Evolutionary conservation across 1,139 yeast genomes (phyloP).

Genomic region (Magnusiomyces tetraspermus): DNA sequence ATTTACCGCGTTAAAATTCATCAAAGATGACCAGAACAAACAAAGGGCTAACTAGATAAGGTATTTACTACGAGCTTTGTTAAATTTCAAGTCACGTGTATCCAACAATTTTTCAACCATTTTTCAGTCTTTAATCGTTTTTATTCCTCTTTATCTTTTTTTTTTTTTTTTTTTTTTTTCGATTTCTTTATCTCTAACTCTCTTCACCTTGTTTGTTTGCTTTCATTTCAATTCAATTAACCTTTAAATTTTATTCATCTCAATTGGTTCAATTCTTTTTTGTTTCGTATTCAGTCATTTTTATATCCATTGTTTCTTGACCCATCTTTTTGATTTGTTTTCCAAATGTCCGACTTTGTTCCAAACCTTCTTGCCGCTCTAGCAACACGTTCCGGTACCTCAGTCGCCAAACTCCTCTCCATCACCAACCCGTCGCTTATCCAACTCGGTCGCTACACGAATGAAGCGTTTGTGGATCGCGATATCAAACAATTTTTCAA

Average conservation of each 20-base stretch:
- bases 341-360: slow-evolving; percentile 15
- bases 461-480: slow-evolving; percentile 19
- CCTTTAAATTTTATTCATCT: too few species aligned
- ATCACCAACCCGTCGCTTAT: slow-evolving; percentile 19
- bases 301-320: not conserved
- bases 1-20: too few species aligned
- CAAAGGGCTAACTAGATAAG: too few species aligned
- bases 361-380: slow-evolving; percentile 17
- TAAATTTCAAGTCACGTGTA: too few species aligned
- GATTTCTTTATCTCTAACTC: too few species aligned
- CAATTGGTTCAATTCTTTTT: too few species aligned
- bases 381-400: slow-evolving; percentile 20
- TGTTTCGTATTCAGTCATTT: too few species aligned
- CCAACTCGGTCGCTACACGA: slow-evolving; percentile 19
- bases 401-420: slow-evolving; percentile 21
- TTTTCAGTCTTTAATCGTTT: too few species aligned
- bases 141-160: slow-evolving; percentile 2
- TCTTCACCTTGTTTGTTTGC: not conserved
- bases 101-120: too few species aligned
- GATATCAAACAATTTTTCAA: slow-evolving; percentile 15
- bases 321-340: not conserved
- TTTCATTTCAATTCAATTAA: too few species aligned
- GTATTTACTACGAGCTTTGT: too few species aligned
- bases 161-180: not conserved
- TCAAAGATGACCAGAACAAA: too few species aligned